A percentile compares a stretch with the other conserved stretches of the same genome.
phyloP scores from a whole-genome alignment of 179 eudicot genomes.

The Carnegiea gigantea region DNA sequence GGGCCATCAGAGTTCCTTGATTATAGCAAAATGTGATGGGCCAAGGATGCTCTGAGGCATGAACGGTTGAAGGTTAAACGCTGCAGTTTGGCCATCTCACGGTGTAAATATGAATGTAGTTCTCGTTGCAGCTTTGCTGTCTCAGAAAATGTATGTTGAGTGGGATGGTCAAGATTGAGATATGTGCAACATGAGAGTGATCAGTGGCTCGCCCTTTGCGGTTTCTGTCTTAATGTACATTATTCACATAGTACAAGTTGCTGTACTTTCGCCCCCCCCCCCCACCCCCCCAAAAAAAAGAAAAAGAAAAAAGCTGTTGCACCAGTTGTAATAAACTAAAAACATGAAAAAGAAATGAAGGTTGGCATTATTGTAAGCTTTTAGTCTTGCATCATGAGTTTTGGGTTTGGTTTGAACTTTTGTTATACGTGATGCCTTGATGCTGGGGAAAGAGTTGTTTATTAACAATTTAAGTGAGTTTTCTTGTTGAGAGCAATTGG shows the following conservation, averaged over 20 bases:
- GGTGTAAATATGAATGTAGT: constrained; percentile 30
- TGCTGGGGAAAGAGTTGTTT: too few species aligned
- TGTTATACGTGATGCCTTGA: too few species aligned
- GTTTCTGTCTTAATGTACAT: constrained; percentile 25
- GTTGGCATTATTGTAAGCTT: not conserved
- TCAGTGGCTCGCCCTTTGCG: constrained; percentile 2
- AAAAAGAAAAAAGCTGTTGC: not conserved
- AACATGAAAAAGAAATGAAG: not conserved
- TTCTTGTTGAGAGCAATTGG: too few species aligned
- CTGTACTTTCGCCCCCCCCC: not conserved
- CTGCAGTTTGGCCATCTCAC: constrained; percentile 21
- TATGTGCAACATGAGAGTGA: not conserved
- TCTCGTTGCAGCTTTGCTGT: constrained; percentile 9
- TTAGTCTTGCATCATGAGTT: not conserved
- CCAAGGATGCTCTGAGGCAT: not conserved
- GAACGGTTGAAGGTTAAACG: not conserved
- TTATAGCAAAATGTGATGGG: constrained; percentile 9
- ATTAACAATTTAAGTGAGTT: too few species aligned
- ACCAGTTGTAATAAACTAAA: constrained; percentile 16
- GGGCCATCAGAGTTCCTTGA: constrained; percentile 8
- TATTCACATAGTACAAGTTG: constrained; percentile 22
- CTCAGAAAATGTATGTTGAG: constrained; percentile 1
- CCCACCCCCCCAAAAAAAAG: too few species aligned
- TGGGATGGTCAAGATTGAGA: constrained; percentile 9
- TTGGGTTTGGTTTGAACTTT: not conserved